Conservation (phyloP, 2,329 filamentous ascomycete genomes). For the Phialemonium atrogriseum region DNA sequence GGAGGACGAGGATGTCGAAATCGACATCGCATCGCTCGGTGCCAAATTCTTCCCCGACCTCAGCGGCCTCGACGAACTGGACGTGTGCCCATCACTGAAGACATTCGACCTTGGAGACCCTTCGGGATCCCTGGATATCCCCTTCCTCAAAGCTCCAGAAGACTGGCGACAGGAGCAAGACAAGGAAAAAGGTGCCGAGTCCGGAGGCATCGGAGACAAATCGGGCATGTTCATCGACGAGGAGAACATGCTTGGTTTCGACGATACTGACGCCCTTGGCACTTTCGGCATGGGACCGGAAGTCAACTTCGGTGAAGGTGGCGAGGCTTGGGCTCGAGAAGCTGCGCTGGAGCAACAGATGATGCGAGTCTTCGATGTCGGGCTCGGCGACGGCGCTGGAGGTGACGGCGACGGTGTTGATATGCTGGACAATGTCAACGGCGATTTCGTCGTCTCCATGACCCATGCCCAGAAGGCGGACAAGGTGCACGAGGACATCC, state of each 20-base stretch:
- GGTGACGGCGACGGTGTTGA: conserved; percentile 44
- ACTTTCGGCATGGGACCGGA: conserved; percentile 64
- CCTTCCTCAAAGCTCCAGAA: conserved; percentile 82
- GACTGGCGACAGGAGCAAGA: conserved; percentile 71
- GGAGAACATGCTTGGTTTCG: conserved; percentile 74
- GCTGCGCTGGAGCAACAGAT: conserved; percentile 81
- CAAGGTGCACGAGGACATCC: conserved; percentile 78
- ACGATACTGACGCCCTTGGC: conserved; percentile 68
- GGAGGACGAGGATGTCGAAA: conserved; percentile 56
- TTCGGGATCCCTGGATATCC: conserved; percentile 77
- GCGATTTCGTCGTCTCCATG: conserved; percentile 74
- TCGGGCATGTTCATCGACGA: conserved; percentile 82
- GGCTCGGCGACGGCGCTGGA: conserved; percentile 48
- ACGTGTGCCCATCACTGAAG: conserved; percentile 92
- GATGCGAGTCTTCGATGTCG: conserved; percentile 67
- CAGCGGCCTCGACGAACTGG: conserved; percentile 67
- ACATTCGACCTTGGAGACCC: conserved; percentile 86
- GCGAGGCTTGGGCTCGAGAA: conserved; percentile 90
- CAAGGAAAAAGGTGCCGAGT: conserved; percentile 47
- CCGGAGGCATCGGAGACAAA: conserved; percentile 48
- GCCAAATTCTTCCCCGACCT: conserved; percentile 82
- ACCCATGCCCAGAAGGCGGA: conserved; percentile 59
- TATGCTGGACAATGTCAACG: conserved; percentile 56
- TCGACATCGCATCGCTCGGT: conserved; percentile 69
- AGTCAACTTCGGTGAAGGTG: conserved; percentile 87